Conservation (phyloP, 73 alveolate genomes). For the Symbiodinium natans region DNA sequence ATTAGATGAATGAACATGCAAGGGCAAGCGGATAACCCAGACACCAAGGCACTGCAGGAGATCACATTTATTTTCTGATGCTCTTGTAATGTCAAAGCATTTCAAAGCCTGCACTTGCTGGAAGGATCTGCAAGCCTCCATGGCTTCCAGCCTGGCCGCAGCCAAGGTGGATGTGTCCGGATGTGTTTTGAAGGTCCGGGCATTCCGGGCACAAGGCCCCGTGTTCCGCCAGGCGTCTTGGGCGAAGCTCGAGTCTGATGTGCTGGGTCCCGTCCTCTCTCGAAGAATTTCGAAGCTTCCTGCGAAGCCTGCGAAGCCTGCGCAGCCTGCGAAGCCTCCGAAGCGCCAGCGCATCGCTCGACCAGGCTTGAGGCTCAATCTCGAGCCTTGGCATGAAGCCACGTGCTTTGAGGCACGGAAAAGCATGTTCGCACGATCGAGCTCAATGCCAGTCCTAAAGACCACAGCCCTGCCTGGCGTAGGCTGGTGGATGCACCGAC, state of each 20-base stretch:
- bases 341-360: neutral
- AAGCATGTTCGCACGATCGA: too few relatives aligned
- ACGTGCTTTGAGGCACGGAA: constrained; percentile 44
- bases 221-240: constrained; percentile 66
- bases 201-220: neutral
- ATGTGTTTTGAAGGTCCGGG: neutral
- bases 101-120: neutral
- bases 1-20: too few relatives aligned
- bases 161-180: constrained; percentile 24
- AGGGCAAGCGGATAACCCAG: constrained; percentile 47
- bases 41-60: constrained; percentile 44
- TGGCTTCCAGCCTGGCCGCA: constrained; percentile 80
- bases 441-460: too few relatives aligned
- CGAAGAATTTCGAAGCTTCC: too few relatives aligned
- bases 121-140: constrained; percentile 46
- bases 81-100: too few relatives aligned
- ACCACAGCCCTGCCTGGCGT: too few relatives aligned
- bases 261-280: neutral
- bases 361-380: constrained; percentile 36
- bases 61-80: too few relatives aligned
- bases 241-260: constrained; percentile 88
- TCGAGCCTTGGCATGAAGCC: constrained; percentile 80
- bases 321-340: too few relatives aligned
- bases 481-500: neutral
- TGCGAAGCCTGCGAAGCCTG: too few relatives aligned